Evolutionary conservation across 2,329 filamentous ascomycete genomes (phyloP).

Genomic region (Neofusicoccum laricinum): DNA sequence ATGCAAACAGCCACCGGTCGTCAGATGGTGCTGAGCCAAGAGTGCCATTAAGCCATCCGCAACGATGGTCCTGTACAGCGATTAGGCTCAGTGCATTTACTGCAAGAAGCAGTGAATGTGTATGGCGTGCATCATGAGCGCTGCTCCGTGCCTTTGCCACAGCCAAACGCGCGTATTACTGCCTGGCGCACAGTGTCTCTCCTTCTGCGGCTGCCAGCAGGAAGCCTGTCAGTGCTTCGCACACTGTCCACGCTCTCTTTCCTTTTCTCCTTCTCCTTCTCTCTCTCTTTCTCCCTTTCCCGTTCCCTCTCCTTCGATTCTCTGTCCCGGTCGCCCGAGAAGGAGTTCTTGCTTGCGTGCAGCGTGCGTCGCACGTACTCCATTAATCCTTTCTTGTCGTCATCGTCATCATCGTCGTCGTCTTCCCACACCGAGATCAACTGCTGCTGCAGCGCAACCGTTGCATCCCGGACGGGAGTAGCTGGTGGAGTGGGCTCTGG

Average conservation of each 20-base stretch:
- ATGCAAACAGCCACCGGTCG: background rate
- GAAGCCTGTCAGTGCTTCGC: background rate
- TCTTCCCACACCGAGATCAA: slow-evolving; percentile 11
- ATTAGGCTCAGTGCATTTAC: background rate
- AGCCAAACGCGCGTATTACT: slow-evolving; percentile 12
- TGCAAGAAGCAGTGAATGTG: background rate
- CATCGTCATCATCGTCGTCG: slow-evolving; percentile 11
- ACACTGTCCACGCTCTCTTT: background rate
- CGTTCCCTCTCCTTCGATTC: background rate
- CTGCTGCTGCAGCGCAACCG: slow-evolving; percentile 5
- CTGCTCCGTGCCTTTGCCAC: background rate
- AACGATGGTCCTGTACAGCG: background rate
- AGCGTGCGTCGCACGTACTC: slow-evolving; percentile 7
- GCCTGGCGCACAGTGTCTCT: slow-evolving; percentile 8
- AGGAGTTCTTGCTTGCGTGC: slow-evolving; percentile 9
- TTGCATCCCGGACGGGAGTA: slow-evolving; percentile 2
- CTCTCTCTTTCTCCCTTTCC: background rate
- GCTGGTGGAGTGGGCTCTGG: background rate
- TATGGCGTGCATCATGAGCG: background rate
- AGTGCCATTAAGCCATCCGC: background rate
- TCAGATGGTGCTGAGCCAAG: background rate
- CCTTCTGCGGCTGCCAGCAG: background rate
- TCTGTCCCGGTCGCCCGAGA: background rate
- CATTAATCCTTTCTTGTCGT: slow-evolving; percentile 1
- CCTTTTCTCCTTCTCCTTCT: background rate